Percentiles rank a stretch among this genome's conserved stretches.
phyloP scores from a whole-genome alignment of 2,329 filamentous ascomycete genomes.

The Lecanosticta acicola region DNA sequence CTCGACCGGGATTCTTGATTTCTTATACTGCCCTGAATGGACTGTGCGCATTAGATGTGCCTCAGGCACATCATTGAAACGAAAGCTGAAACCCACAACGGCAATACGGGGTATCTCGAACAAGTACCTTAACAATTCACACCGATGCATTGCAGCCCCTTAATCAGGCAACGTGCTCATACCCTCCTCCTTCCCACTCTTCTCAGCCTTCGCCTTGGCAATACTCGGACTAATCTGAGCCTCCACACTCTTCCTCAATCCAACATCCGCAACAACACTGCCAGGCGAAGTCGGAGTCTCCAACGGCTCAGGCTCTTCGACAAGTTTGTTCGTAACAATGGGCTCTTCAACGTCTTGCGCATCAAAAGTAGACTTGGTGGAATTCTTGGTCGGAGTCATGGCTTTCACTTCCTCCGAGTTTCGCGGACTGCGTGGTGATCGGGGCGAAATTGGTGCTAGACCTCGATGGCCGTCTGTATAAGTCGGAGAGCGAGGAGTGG shows the following conservation, averaged over 20 bases:
- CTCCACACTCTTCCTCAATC: constrained; percentile 33
- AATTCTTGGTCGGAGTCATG: constrained; percentile 7
- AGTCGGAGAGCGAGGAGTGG: constrained; percentile 1
- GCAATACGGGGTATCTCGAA: background rate
- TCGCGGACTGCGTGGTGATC: constrained; percentile 7
- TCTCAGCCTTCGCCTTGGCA: background rate
- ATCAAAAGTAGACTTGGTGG: constrained; percentile 16
- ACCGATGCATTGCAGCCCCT: too few relatives aligned
- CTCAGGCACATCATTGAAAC: too few relatives aligned
- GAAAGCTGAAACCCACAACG: too few relatives aligned
- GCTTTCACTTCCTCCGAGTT: constrained; percentile 10
- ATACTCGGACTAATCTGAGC: constrained; percentile 11
- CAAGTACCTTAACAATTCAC: too few relatives aligned
- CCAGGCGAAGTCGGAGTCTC: constrained; percentile 13
- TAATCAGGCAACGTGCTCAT: constrained; percentile 4
- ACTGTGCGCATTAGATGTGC: too few relatives aligned
- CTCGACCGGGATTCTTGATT: too few relatives aligned
- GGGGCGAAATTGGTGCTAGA: constrained; percentile 27
- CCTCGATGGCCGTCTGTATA: constrained; percentile 37
- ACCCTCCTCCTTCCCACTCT: background rate
- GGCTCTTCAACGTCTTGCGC: constrained; percentile 16
- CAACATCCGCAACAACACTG: constrained; percentile 20
- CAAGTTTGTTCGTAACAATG: constrained; percentile 16
- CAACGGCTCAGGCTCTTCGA: constrained; percentile 25
- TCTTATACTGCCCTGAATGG: too few relatives aligned